Base-by-base conservation (phyloP, 208 protist species). In the Leishmania amazonensis region DNA sequence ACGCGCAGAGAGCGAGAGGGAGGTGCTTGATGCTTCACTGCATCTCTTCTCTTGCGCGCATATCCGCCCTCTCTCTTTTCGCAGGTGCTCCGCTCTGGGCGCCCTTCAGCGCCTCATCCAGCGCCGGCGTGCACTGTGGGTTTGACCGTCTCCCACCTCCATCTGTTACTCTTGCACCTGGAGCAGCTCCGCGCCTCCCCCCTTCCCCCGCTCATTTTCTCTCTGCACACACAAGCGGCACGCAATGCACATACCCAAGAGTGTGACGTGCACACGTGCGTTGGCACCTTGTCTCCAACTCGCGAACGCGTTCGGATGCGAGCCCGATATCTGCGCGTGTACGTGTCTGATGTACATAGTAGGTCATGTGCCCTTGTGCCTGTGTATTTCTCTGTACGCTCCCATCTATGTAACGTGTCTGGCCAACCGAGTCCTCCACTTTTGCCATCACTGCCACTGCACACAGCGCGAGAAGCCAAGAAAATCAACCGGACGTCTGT, bases 331-430 rank as follows among this genome's bases (percentile, higher is more conserved):
- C 19, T 28, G 15, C 40, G 51, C 28, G 53, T 76, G 73, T 64
- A 19, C 40, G 73, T 76, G 53, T n/a, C 40, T 49, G 28, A 38
- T 67, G 62, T 67, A 67, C 62, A 67, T 67, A 67, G 62, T 31
- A 67, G 13, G 62, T 31, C 31, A 40, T 67, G 62, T 0, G 67
- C 42, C 40, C 67, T n/a, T 74, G 6, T 51, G 68, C 45, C 31
- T 60, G 28, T 76, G 68, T 28, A 6, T 51, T 6, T 31, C 5
- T 51, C 31, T 49, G 68, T 31, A 47, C 21, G 68, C 35, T 74
- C 7, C 11, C 28, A 74, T 31, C 68, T 11, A 38, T 38, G 68
- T 53, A 49, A 47, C 19, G 19, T 35, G 21, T 74, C 40, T 1
- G 24, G 28, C 2, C 21, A 53, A 53, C 21, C 5, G 38, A 42